Evolutionary conservation across 805 yeast genomes (phyloP).

Genomic region (Torulaspora maleeae): DNA sequence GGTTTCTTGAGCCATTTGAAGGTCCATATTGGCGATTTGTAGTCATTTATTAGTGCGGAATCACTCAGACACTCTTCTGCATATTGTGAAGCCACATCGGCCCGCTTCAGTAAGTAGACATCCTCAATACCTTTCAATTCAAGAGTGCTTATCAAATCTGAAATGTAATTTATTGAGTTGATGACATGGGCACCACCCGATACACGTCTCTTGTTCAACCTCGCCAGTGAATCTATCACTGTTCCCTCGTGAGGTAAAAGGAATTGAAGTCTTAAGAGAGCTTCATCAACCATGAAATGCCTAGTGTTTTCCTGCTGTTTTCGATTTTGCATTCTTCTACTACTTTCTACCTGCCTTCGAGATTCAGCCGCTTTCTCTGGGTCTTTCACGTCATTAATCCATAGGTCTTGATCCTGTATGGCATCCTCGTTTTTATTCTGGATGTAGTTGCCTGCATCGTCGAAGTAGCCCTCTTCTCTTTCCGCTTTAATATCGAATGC

Average conservation of each 20-base stretch:
- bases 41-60: constrained; percentile 18
- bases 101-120: constrained; percentile 43
- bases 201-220: constrained; percentile 31
- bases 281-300: constrained; percentile 25
- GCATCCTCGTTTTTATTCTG: constrained; percentile 32
- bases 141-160: constrained; percentile 43
- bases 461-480: constrained; percentile 46
- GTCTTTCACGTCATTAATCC: constrained; percentile 26
- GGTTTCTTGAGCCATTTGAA: constrained; percentile 40
- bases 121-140: constrained; percentile 38
- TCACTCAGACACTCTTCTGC: constrained; percentile 28
- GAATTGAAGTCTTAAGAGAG: constrained; percentile 33
- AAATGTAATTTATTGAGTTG: constrained; percentile 35
- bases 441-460: constrained; percentile 48
- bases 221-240: constrained; percentile 44
- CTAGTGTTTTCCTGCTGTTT: constrained; percentile 17
- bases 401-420: constrained; percentile 12
- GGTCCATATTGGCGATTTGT: constrained; percentile 37
- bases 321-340: constrained; percentile 23
- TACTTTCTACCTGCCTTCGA: constrained; percentile 9
- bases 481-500: constrained; percentile 50
- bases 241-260: constrained; percentile 46
- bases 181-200: constrained; percentile 6
- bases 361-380: constrained; percentile 14
- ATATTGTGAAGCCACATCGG: constrained; percentile 35